Evolutionary conservation across 345 rosid species (phyloP).

Genomic region (Angophora floribunda): DNA sequence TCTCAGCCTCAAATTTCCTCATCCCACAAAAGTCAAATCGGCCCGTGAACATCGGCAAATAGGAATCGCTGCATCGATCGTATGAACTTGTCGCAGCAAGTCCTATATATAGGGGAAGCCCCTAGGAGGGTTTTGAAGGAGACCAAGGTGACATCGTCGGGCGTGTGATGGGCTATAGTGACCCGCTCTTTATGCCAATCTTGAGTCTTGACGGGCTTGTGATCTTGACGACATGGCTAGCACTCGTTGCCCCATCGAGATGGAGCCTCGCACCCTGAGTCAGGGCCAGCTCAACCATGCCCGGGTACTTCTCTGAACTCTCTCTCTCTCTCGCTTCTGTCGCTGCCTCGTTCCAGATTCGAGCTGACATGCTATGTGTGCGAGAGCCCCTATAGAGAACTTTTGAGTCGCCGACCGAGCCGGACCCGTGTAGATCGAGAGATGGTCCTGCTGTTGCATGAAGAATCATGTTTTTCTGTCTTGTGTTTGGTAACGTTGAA

Average conservation of each 20-base stretch:
- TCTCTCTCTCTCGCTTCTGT: background rate
- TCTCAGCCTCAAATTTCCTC: background rate
- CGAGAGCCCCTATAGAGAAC: background rate
- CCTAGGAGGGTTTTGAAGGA: background rate
- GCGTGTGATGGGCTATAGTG: background rate
- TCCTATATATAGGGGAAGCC: background rate
- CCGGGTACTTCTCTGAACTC: constrained; percentile 2
- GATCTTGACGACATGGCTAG: constrained; percentile 12
- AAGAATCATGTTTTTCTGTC: background rate
- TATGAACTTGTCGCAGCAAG: background rate
- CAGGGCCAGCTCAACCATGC: constrained; percentile 27
- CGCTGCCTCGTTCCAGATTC: background rate
- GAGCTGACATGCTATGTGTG: background rate
- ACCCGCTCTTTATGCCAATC: background rate
- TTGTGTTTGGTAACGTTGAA: background rate
- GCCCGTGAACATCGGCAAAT: background rate
- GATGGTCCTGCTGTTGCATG: background rate
- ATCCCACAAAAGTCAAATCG: background rate
- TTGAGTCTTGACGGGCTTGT: background rate
- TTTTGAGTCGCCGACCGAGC: background rate
- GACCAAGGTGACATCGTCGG: background rate
- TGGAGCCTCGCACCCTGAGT: constrained; percentile 36
- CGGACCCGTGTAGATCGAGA: background rate
- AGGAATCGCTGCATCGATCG: background rate
- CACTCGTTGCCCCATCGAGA: constrained; percentile 29